Conservation (phyloP, 768 basidiomycete genomes). For the Psilocybe tampanensis region DNA sequence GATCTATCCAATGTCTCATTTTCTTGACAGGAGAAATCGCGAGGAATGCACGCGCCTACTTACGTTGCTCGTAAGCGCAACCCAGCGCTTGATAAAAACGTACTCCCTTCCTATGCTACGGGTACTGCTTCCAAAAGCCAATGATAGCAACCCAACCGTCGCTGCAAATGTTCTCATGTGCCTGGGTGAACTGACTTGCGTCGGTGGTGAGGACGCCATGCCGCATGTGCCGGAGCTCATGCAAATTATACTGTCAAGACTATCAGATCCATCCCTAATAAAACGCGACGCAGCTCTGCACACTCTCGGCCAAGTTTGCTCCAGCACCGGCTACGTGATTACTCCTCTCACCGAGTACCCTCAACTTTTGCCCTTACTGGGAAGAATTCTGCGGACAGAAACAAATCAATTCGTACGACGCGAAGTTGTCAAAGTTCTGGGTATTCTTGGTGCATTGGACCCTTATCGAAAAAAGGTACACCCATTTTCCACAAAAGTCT, state of each 20-base stretch:
- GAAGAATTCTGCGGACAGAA: conserved; percentile 85
- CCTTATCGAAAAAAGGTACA: conserved; percentile 91
- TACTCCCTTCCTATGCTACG: conserved; percentile 95
- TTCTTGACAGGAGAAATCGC: conserved; percentile 64
- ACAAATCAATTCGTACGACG: conserved; percentile 68
- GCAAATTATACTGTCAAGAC: conserved; percentile 83
- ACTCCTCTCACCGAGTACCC: conserved; percentile 90
- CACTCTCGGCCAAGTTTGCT: conserved; percentile 94
- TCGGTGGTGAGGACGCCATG: conserved; percentile 90
- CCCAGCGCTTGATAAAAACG: conserved; percentile 91
- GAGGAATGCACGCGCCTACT: conserved; percentile 94
- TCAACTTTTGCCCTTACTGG: conserved; percentile 82
- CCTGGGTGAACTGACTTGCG: conserved; percentile 89
- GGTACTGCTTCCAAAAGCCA: conserved; percentile 87
- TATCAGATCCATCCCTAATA: conserved; percentile 85
- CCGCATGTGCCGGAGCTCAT: conserved; percentile 86
- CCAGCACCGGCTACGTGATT: conserved; percentile 94
- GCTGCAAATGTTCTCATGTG: conserved; percentile 93
- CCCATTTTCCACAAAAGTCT: not conserved
- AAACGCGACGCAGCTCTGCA: conserved; percentile 95
- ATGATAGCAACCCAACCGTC: conserved; percentile 82
- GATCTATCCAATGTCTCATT: conserved; percentile 6
- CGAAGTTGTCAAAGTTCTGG: conserved; percentile 93
- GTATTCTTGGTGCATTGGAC: conserved; percentile 94
- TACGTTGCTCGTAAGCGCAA: conserved; percentile 87